These are phyloP conservation scores for Pyricularia sp. DNA, from an alignment of 2,329 filamentous ascomycete species.

Conservation along the genomic window DNA sequence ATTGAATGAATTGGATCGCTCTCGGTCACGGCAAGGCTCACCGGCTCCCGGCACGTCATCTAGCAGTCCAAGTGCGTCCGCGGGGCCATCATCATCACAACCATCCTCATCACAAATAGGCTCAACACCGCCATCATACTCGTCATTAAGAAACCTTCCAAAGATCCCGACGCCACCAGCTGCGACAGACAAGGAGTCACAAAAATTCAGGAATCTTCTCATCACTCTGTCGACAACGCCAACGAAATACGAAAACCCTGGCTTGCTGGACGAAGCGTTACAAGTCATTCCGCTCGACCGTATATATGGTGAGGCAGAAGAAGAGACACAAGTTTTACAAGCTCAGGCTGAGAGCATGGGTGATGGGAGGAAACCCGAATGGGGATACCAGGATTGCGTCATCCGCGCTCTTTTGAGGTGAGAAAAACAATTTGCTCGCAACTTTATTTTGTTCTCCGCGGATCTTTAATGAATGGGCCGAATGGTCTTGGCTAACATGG, in stretches of 20 bases:
- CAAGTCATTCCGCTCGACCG: constrained; percentile 78
- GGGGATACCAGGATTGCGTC: constrained; percentile 97
- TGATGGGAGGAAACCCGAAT: constrained; percentile 69
- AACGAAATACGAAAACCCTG: constrained; percentile 92
- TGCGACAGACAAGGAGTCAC: constrained; percentile 51
- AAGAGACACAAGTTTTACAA: constrained; percentile 79
- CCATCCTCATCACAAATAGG: constrained; percentile 11
- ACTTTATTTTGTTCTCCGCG: constrained; percentile 7
- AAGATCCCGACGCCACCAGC: constrained; percentile 64
- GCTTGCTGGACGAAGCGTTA: constrained; percentile 84
- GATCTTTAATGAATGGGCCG: neutral
- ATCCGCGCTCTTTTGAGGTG: constrained; percentile 78
- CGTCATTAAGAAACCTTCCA: constrained; percentile 39
- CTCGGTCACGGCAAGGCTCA: constrained; percentile 48
- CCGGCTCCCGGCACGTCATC: constrained; percentile 36
- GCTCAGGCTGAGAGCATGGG: constrained; percentile 85
- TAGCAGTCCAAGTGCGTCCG: constrained; percentile 38
- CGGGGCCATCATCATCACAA: constrained; percentile 22
- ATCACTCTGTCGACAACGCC: constrained; percentile 81
- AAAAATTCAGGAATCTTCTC: constrained; percentile 74
- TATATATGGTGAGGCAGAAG: constrained; percentile 89
- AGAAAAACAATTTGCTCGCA: constrained; percentile 19
- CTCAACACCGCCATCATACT: constrained; percentile 35
- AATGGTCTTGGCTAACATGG: neutral
- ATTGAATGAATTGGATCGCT: constrained; percentile 71